These are phyloP conservation scores for Torulaspora delbrueckii DNA, from an alignment of 805 yeast species.

Conservation along the genomic window DNA sequence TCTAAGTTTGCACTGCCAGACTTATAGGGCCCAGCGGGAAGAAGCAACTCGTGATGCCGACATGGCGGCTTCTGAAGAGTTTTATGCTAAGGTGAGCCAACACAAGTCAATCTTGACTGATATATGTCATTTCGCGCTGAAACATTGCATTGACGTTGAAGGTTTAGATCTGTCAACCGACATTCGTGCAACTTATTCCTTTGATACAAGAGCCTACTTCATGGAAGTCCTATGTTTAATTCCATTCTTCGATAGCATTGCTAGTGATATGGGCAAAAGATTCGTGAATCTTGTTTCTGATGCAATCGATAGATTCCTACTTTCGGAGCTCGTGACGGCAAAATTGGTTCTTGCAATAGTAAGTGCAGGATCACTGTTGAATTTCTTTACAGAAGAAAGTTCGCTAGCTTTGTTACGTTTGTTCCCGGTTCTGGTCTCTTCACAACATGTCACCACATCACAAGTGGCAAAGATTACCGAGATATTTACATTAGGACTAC, in stretches of 20 bases:
- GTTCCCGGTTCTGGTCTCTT: slow-evolving; percentile 52
- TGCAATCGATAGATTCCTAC: slow-evolving; percentile 48
- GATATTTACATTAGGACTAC: slow-evolving; percentile 61
- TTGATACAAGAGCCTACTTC: slow-evolving; percentile 38
- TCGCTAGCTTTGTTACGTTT: slow-evolving; percentile 37
- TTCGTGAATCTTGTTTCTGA: slow-evolving; percentile 46
- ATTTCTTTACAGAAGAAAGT: slow-evolving; percentile 34
- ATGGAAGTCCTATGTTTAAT: slow-evolving; percentile 31
- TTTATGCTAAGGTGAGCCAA: slow-evolving; percentile 35
- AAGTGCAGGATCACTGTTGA: slow-evolving; percentile 53
- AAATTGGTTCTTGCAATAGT: slow-evolving; percentile 38
- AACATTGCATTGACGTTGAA: slow-evolving; percentile 14
- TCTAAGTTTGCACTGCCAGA: slow-evolving; percentile 7
- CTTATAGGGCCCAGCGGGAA: slow-evolving; percentile 11
- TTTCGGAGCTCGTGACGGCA: slow-evolving; percentile 20
- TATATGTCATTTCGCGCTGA: slow-evolving; percentile 29
- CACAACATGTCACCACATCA: slow-evolving; percentile 44
- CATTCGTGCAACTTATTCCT: slow-evolving; percentile 18
- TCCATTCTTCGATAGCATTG: slow-evolving; percentile 40
- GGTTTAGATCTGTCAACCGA: slow-evolving; percentile 21
- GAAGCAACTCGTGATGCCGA: slow-evolving; percentile 21
- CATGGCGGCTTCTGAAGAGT: slow-evolving; percentile 37
- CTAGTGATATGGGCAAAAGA: slow-evolving; percentile 42
- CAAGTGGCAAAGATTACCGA: slow-evolving; percentile 51
- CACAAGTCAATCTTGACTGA: slow-evolving; percentile 32